These are phyloP conservation scores for Skeletonema costatum DNA, from an alignment of 108 stramenopile species.

Conservation along the genomic window DNA sequence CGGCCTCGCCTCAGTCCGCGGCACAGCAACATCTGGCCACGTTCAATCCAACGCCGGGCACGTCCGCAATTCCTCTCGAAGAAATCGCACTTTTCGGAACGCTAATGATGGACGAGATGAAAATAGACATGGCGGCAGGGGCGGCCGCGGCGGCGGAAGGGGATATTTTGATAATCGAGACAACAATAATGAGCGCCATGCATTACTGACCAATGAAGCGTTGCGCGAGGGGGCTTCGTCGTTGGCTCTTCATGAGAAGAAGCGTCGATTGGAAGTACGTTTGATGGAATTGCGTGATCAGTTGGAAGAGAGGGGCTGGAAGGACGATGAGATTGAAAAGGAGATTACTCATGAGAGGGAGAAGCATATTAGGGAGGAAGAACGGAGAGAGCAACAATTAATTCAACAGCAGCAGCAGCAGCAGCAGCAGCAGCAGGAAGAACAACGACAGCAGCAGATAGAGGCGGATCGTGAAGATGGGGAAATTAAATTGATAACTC, in stretches of 20 bases:
- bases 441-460: neutral
- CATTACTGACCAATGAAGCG: conserved; percentile 57
- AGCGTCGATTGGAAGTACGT: conserved; percentile 67
- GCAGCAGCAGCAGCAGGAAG: neutral
- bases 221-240: conserved; percentile 64
- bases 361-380: conserved; percentile 14
- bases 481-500: conserved; percentile 24
- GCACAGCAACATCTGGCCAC: conserved; percentile 90
- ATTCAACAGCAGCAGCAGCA: neutral
- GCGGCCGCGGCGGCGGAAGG: conserved; percentile 32
- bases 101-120: conserved; percentile 53
- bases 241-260: conserved; percentile 74
- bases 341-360: conserved; percentile 56
- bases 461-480: conserved; percentile 8
- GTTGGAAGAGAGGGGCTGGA: conserved; percentile 67
- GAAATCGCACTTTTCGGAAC: conserved; percentile 52
- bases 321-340: conserved; percentile 65
- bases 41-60: conserved; percentile 86
- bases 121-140: neutral
- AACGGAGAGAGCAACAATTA: conserved; percentile 17
- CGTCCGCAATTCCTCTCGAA: conserved; percentile 63
- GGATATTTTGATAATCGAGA: neutral
- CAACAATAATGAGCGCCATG: conserved; percentile 31
- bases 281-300: conserved; percentile 77
- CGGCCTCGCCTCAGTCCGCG: conserved; percentile 86